phyloP scores from a whole-genome alignment of 1,139 yeast species.

The Yamadazyma blattariae region DNA sequence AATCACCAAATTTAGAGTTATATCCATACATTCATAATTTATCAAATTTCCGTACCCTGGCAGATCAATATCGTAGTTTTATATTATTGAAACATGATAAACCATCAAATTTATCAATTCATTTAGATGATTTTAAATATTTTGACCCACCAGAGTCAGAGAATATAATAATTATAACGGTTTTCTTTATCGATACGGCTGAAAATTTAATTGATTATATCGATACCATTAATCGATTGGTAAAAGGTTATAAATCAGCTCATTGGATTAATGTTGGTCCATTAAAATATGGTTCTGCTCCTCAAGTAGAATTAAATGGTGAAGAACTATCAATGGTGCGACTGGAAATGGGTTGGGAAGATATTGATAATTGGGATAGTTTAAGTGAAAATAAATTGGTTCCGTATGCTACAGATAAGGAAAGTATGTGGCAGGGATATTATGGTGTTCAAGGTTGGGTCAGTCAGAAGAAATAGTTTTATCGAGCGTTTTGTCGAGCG shows the following conservation, averaged over 20 bases:
- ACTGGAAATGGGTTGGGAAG: slow-evolving; percentile 60
- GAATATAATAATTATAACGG: slow-evolving; percentile 60
- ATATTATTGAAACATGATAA: slow-evolving; percentile 27
- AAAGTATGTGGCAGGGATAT: slow-evolving; percentile 74
- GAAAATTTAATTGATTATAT: slow-evolving; percentile 74
- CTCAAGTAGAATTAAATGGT: slow-evolving; percentile 67
- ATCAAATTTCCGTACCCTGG: slow-evolving; percentile 58
- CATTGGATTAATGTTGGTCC: slow-evolving; percentile 88
- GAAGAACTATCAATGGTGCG: slow-evolving; percentile 61
- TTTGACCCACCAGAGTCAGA: slow-evolving; percentile 32
- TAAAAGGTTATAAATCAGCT: slow-evolving; percentile 36
- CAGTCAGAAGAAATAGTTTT: slow-evolving; percentile 17
- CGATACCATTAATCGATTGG: slow-evolving; percentile 53
- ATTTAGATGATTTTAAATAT: slow-evolving; percentile 63
- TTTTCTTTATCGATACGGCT: slow-evolving; percentile 84
- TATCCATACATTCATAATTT: slow-evolving; percentile 71
- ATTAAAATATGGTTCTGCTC: slow-evolving; percentile 83
- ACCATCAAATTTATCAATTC: slow-evolving; percentile 50
- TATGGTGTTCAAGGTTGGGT: slow-evolving; percentile 62
- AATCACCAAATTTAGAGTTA: slow-evolving; percentile 22
- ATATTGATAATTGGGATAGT: slow-evolving; percentile 37
- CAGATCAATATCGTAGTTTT: slow-evolving; percentile 53
- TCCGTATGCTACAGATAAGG: slow-evolving; percentile 59
- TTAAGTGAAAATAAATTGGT: slow-evolving; percentile 31
- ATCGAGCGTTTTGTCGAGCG: too few species aligned